Evolutionary conservation across 805 yeast genomes (phyloP).

Genomic region (Pichia deserticola): DNA sequence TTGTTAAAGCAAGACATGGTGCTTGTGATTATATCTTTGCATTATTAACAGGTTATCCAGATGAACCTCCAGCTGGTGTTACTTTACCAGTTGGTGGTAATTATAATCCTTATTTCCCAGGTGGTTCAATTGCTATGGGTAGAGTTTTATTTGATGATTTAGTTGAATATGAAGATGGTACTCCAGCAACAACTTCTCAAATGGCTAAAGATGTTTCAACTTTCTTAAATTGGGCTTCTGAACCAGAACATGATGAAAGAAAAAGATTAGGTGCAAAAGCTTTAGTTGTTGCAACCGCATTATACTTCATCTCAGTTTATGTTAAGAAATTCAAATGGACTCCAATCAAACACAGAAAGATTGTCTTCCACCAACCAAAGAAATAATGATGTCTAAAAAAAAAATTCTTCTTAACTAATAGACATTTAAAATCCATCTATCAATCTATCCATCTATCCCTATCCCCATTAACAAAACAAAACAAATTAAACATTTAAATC

Average conservation of each 20-base stretch:
- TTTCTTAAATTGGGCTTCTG: conserved; percentile 96
- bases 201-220: conserved; percentile 98
- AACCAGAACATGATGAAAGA: conserved; percentile 98
- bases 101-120: conserved; percentile 99
- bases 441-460: too few relatives aligned
- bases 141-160: conserved; percentile 95
- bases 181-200: conserved; percentile 96
- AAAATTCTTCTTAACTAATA: too few relatives aligned
- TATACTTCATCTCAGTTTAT: conserved; percentile 79
- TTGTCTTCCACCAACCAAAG: conserved; percentile 88
- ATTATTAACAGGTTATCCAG: conserved; percentile 96
- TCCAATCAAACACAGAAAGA: conserved; percentile 89
- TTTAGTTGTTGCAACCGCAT: conserved; percentile 63
- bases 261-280: conserved; percentile 96
- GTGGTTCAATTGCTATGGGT: conserved; percentile 99
- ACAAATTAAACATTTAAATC: background rate
- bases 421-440: too few relatives aligned
- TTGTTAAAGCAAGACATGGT: conserved; percentile 98
- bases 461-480: background rate
- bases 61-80: conserved; percentile 98
- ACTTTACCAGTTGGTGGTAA: conserved; percentile 86
- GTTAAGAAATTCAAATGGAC: conserved; percentile 98
- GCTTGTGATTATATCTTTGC: conserved; percentile 93
- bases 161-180: conserved; percentile 98
- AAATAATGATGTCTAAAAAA: conserved; percentile 29